phyloP scores from a whole-genome alignment of 2,329 filamentous ascomycete species.

The Tolypocladium nubicola region DNA sequence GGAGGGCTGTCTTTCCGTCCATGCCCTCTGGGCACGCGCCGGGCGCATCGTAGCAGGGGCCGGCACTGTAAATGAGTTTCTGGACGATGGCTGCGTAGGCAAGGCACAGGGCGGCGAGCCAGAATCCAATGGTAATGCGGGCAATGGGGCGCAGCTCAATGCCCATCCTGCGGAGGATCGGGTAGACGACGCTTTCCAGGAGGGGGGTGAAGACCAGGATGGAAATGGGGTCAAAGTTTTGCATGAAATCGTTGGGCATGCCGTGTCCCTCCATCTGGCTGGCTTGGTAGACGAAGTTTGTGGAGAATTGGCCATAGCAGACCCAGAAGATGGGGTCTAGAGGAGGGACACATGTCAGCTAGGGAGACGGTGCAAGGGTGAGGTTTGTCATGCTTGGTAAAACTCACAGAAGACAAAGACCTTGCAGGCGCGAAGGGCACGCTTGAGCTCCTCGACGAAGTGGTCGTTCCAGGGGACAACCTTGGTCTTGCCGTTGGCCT shows the following conservation, averaged over 20 bases:
- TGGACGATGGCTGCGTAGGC: constrained; percentile 50
- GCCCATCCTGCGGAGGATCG: constrained; percentile 42
- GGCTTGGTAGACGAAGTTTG: constrained; percentile 55
- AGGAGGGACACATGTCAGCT: constrained; percentile 3
- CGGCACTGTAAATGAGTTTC: constrained; percentile 45
- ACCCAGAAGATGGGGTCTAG: constrained; percentile 54
- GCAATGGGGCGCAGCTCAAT: constrained; percentile 55
- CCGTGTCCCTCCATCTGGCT: constrained; percentile 48
- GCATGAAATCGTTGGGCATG: constrained; percentile 60
- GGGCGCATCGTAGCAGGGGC: constrained; percentile 38
- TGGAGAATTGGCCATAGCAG: constrained; percentile 57
- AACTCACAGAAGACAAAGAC: constrained; percentile 50
- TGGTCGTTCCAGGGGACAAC: constrained; percentile 52
- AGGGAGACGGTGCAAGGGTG: no score
- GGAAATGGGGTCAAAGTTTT: constrained; percentile 57
- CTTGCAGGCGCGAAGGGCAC: constrained; percentile 55
- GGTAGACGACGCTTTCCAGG: constrained; percentile 51
- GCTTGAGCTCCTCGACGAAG: constrained; percentile 64
- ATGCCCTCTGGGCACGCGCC: constrained; percentile 23
- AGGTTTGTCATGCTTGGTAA: background rate
- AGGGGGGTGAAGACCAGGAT: constrained; percentile 58
- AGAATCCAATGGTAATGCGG: constrained; percentile 56
- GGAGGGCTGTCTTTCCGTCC: constrained; percentile 18
- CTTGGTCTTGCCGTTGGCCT: constrained; percentile 32
- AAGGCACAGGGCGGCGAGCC: constrained; percentile 41